Conservation (phyloP, 768 basidiomycete species). For the Psilocybe subaeruginosa region DNA sequence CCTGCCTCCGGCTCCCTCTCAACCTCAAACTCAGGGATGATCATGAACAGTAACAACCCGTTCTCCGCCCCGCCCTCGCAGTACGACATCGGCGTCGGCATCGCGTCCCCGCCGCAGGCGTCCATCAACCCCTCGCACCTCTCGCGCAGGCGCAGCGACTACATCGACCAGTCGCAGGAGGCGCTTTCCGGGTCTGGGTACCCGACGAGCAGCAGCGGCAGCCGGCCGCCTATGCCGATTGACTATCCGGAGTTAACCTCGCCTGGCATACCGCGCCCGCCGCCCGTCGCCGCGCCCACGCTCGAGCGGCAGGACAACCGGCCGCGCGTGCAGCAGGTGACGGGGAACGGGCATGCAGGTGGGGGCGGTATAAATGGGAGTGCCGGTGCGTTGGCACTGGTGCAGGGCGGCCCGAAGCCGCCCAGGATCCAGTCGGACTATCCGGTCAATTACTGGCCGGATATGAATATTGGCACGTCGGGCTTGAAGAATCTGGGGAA, state of each 20-base stretch:
- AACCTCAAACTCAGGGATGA: neutral
- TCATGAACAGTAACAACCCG: constrained; percentile 23
- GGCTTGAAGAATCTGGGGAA: constrained; percentile 96
- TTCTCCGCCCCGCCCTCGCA: constrained; percentile 46
- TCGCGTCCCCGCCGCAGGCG: constrained; percentile 79
- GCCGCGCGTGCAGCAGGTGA: constrained; percentile 50
- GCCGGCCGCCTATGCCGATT: constrained; percentile 44
- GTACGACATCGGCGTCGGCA: constrained; percentile 31
- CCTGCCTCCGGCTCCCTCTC: constrained; percentile 10
- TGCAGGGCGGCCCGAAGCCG: constrained; percentile 48
- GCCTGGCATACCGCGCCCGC: constrained; percentile 70
- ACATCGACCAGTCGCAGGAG: constrained; percentile 77
- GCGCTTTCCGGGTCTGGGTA: constrained; percentile 46
- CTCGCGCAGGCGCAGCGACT: constrained; percentile 76
- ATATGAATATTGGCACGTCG: constrained; percentile 75
- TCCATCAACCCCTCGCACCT: constrained; percentile 78
- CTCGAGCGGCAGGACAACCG: constrained; percentile 80
- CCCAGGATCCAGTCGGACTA: constrained; percentile 78
- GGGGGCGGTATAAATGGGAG: neutral
- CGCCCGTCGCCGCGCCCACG: constrained; percentile 76
- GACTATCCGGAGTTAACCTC: constrained; percentile 80
- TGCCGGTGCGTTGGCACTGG: neutral
- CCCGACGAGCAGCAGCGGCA: constrained; percentile 22
- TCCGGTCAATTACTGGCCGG: constrained; percentile 83
- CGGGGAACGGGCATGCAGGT: constrained; percentile 18